phyloP scores from a whole-genome alignment of 192 early-diverging fungal species.

The Kickxella alabastrina region DNA sequence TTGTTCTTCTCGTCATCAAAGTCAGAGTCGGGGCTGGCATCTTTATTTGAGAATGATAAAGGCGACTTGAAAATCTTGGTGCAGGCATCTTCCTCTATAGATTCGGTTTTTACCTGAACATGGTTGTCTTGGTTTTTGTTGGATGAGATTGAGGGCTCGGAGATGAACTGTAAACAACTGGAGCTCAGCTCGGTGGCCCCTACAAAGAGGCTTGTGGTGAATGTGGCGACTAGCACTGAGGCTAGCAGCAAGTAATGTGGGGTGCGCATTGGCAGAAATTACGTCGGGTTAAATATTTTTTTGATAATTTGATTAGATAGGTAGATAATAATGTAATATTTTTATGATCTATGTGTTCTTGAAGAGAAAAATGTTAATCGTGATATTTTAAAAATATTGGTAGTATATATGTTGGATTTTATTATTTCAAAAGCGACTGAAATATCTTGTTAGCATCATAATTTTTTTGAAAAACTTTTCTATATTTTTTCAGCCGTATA shows the following conservation, averaged over 20 bases:
- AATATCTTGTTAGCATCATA: too few species aligned
- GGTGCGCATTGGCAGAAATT: not conserved
- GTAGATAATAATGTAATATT: not conserved
- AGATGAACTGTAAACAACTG: not conserved
- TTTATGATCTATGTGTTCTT: not conserved
- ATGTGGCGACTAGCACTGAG: not conserved
- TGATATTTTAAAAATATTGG: not conserved
- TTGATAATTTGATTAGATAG: not conserved
- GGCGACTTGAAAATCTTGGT: too few species aligned
- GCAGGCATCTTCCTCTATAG: not conserved
- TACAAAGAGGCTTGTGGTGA: not conserved
- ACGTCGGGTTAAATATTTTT: not conserved
- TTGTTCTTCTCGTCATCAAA: not conserved
- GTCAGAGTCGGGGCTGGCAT: not conserved
- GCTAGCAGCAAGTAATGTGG: conserved; percentile 2
- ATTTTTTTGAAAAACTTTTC: too few species aligned
- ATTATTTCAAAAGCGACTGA: too few species aligned
- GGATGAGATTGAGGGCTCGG: not conserved
- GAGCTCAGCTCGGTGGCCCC: not conserved
- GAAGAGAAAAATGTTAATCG: too few species aligned
- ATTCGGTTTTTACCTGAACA: not conserved
- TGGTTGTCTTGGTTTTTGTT: not conserved
- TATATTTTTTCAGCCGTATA: not conserved
- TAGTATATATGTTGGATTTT: not conserved
- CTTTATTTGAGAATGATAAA: too few species aligned